phyloP scores from a whole-genome alignment of 768 basidiomycete species.

The Russula griseocarnosa region DNA sequence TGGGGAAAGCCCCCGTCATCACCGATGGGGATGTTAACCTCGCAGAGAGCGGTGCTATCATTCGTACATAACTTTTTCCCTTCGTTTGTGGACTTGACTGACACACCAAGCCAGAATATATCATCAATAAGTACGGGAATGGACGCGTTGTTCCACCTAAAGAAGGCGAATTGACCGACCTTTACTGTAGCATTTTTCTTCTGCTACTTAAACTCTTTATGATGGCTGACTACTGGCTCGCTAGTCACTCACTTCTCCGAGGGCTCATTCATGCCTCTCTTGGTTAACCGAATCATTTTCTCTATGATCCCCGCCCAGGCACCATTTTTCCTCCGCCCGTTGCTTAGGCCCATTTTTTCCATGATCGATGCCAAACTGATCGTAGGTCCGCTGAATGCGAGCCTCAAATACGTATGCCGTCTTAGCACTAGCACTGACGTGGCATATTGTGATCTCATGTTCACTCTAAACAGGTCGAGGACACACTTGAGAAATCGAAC shows the following conservation, averaged over 20 bases:
- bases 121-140: slow-evolving; percentile 42
- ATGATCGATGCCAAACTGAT: slow-evolving; percentile 32
- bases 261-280: slow-evolving; percentile 41
- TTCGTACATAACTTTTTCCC: slow-evolving; percentile 34
- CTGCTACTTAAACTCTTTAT: background rate
- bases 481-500: slow-evolving; percentile 18
- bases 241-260: slow-evolving; percentile 43
- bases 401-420: slow-evolving; percentile 32
- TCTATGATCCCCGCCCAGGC: slow-evolving; percentile 33
- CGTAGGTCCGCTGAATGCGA: slow-evolving; percentile 33
- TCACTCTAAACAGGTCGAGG: slow-evolving; percentile 10
- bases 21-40: slow-evolving; percentile 44
- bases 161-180: slow-evolving; percentile 36
- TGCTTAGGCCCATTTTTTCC: slow-evolving; percentile 34
- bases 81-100: background rate
- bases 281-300: slow-evolving; percentile 39
- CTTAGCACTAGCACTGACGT: background rate
- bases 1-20: slow-evolving; percentile 48
- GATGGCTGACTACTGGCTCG: slow-evolving; percentile 1
- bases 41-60: slow-evolving; percentile 44
- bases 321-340: slow-evolving; percentile 39
- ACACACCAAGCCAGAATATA: slow-evolving; percentile 35
- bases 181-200: slow-evolving; percentile 35
- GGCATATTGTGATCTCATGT: background rate
- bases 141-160: slow-evolving; percentile 31